Evolutionary conservation across 2,329 filamentous ascomycete species (phyloP).

Genomic region (Fusarium incarnatum): DNA sequence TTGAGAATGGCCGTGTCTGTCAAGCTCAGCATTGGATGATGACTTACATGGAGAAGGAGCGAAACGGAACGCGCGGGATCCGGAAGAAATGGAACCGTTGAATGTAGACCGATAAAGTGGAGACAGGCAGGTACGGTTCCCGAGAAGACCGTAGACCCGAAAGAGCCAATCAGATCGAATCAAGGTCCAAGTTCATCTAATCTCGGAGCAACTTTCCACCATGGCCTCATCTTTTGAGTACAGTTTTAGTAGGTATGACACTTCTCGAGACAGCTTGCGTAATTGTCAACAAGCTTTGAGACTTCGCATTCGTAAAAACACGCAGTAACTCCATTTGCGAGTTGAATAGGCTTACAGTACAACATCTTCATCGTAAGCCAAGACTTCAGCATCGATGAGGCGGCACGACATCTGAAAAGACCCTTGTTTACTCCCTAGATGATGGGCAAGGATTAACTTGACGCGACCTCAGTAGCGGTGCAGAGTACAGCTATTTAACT

Average conservation of each 20-base stretch:
- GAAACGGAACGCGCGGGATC: conserved; percentile 43
- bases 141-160: conserved; percentile 35
- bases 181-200: background rate
- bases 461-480: background rate
- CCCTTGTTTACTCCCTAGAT: conserved; percentile 1
- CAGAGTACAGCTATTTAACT: background rate
- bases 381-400: conserved; percentile 17
- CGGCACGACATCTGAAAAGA: conserved; percentile 23
- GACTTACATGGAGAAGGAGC: conserved; percentile 21
- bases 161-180: conserved; percentile 29
- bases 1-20: background rate
- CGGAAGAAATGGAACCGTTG: conserved; percentile 11
- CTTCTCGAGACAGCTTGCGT: background rate
- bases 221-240: conserved; percentile 8
- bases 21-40: background rate
- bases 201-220: background rate
- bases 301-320: too few species aligned
- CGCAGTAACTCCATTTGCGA: too few species aligned
- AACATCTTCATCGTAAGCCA: conserved; percentile 1
- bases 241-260: background rate
- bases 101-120: background rate
- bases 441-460: background rate
- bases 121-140: conserved; percentile 13
- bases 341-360: background rate
- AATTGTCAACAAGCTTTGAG: background rate